Evolutionary conservation across 176 grass and related monocot genomes (phyloP).

Genomic region (Oryza nivara): DNA sequence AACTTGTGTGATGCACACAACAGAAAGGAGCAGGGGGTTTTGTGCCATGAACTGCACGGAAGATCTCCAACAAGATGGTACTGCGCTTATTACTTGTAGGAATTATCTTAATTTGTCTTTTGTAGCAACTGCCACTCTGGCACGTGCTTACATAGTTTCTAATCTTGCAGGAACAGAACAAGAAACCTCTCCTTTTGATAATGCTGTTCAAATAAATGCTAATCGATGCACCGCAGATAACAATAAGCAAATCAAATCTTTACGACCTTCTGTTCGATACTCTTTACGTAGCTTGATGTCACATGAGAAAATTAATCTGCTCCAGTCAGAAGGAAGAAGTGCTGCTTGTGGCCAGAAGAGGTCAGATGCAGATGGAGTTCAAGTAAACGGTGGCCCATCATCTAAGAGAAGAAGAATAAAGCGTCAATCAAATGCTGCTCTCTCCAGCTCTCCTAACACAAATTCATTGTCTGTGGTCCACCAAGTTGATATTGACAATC

Average conservation of each 20-base stretch:
- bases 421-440: neutral
- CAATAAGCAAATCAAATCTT: conserved; percentile 14
- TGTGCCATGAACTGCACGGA: conserved; percentile 20
- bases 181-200: conserved; percentile 36
- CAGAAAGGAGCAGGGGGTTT: conserved; percentile 35
- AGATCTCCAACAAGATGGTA: conserved; percentile 45
- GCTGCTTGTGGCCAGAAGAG: conserved; percentile 30
- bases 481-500: conserved; percentile 30
- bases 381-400: conserved; percentile 20
- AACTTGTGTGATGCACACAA: conserved; percentile 16
- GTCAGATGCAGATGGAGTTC: conserved; percentile 41
- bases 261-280: conserved; percentile 20
- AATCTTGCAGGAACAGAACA: conserved; percentile 45
- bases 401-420: conserved; percentile 46
- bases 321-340: conserved; percentile 20
- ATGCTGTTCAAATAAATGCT: conserved; percentile 44
- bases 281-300: conserved; percentile 29
- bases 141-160: conserved; percentile 34
- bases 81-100: conserved; percentile 13
- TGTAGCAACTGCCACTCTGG: neutral
- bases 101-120: conserved; percentile 36
- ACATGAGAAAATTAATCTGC: conserved; percentile 32
- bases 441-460: conserved; percentile 31
- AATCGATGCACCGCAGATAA: conserved; percentile 35
- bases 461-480: conserved; percentile 28